These are phyloP conservation scores for Linderniella brevidens DNA, from an alignment of 257 asterid species.

Conservation along the genomic window DNA sequence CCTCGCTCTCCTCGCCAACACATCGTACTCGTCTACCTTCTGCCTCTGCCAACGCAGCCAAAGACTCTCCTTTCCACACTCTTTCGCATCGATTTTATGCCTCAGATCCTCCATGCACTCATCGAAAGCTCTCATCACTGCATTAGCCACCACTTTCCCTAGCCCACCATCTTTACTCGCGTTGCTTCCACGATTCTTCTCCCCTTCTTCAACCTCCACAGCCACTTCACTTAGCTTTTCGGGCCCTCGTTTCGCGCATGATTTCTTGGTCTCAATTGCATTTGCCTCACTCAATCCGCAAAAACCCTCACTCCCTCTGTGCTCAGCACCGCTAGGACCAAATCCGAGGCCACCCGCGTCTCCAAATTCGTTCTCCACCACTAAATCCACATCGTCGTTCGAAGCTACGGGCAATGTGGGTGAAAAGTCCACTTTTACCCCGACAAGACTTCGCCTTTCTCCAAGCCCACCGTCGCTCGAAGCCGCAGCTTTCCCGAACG, in stretches of 20 bases:
- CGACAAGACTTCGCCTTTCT: conserved; percentile 28
- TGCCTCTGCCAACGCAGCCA: conserved; percentile 50
- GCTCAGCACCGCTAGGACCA: conserved; percentile 7
- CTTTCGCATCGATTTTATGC: conserved; percentile 15
- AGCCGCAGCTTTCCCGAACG: conserved; percentile 30
- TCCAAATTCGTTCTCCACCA: neutral
- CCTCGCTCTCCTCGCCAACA: conserved; percentile 48
- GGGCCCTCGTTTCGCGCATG: too few species aligned
- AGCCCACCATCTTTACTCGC: too few species aligned
- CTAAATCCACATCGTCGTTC: neutral
- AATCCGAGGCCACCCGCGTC: too few species aligned
- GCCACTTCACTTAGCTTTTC: conserved; percentile 49
- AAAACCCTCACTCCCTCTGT: conserved; percentile 8
- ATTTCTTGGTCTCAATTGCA: conserved; percentile 11
- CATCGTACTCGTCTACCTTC: conserved; percentile 55
- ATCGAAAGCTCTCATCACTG: conserved; percentile 37
- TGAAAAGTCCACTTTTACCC: conserved; percentile 37
- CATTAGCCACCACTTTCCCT: conserved; percentile 13
- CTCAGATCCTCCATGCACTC: conserved; percentile 44
- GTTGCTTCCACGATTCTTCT: conserved; percentile 20
- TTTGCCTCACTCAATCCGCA: conserved; percentile 11
- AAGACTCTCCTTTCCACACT: conserved; percentile 19
- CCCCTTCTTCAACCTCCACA: conserved; percentile 46
- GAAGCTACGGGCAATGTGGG: conserved; percentile 18
- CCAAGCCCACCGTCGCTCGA: conserved; percentile 10